phyloP scores from a whole-genome alignment of 169 alveolate genomes.

The Plasmodium blacklocki region DNA sequence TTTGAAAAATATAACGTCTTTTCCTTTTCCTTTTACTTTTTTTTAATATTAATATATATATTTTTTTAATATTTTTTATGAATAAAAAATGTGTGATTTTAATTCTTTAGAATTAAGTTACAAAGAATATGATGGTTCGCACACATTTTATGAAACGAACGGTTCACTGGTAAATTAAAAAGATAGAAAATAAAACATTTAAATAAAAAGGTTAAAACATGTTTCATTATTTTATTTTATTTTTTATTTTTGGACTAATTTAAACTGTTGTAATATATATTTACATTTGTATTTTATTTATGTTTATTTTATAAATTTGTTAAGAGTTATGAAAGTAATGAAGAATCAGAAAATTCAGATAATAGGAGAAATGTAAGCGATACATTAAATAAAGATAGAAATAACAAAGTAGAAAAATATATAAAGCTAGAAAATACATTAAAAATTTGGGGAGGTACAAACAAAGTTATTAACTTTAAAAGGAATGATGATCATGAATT shows the following conservation, averaged over 20 bases:
- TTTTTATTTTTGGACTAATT: background rate
- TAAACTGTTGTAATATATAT: no score
- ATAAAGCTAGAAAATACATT: slow-evolving; percentile 32
- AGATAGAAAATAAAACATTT: background rate
- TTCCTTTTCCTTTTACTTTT: no score
- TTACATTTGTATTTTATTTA: background rate
- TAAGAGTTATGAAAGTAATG: slow-evolving; percentile 52
- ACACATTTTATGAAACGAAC: slow-evolving; percentile 32
- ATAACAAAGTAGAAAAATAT: slow-evolving; percentile 38
- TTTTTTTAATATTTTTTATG: no score
- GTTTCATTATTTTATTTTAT: no score
- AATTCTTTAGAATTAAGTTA: slow-evolving; percentile 51
- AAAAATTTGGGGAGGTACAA: slow-evolving; percentile 75
- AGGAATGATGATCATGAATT: slow-evolving; percentile 36
- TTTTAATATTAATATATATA: no score
- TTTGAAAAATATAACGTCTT: no score
- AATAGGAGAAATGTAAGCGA: slow-evolving; percentile 45
- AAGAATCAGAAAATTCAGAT: slow-evolving; percentile 49
- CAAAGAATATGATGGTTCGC: slow-evolving; percentile 43
- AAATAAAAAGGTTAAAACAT: background rate
- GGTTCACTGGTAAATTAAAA: slow-evolving; percentile 62
- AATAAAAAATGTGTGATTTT: slow-evolving; percentile 16
- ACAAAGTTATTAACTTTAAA: slow-evolving; percentile 40
- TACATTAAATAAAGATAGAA: slow-evolving; percentile 38
- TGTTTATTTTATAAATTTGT: background rate